A percentile compares a stretch with the other conserved stretches of the same genome.
These are phyloP conservation scores for Saccharomycopsis crataegensis DNA, from an alignment of 1,139 yeast species.

Conservation along the genomic window DNA sequence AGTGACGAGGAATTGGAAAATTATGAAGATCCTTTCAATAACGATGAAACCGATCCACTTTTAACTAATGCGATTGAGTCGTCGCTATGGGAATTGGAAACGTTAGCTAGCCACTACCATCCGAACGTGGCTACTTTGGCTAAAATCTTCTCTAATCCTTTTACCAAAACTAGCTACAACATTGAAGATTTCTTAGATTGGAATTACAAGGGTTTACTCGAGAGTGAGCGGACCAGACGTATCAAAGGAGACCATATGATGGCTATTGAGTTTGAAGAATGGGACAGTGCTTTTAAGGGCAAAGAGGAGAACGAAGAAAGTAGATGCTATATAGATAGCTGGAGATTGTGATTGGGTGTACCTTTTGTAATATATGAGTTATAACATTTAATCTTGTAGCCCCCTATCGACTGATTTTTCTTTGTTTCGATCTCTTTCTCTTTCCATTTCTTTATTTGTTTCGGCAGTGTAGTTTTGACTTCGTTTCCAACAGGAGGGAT, in stretches of 20 bases:
- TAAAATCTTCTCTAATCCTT: constrained; percentile 80
- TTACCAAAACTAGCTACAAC: constrained; percentile 77
- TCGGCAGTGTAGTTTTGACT: too few relatives aligned
- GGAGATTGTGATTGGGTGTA: not conserved
- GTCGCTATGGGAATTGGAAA: constrained; percentile 86
- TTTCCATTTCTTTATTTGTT: too few relatives aligned
- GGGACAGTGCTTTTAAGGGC: not conserved
- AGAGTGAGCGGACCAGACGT: constrained; percentile 65
- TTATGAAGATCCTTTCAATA: constrained; percentile 62
- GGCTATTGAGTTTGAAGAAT: constrained; percentile 17
- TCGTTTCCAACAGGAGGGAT: too few relatives aligned
- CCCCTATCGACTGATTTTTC: not conserved
- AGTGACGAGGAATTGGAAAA: constrained; percentile 28
- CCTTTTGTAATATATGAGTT: not conserved
- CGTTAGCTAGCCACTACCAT: constrained; percentile 82
- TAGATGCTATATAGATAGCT: not conserved
- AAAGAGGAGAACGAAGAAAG: not conserved
- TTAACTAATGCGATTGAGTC: constrained; percentile 74
- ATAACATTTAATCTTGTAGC: not conserved
- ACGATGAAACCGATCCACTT: constrained; percentile 62
- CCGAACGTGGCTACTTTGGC: constrained; percentile 94
- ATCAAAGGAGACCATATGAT: constrained; percentile 42
- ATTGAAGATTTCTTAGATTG: constrained; percentile 94
- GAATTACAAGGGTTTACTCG: constrained; percentile 68
- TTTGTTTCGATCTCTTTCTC: too few relatives aligned